Evolutionary conservation across 2,329 filamentous ascomycete genomes (phyloP), one percentile per base, ranked within the genome.

Genomic region (Metarhizium robertsii): DNA sequence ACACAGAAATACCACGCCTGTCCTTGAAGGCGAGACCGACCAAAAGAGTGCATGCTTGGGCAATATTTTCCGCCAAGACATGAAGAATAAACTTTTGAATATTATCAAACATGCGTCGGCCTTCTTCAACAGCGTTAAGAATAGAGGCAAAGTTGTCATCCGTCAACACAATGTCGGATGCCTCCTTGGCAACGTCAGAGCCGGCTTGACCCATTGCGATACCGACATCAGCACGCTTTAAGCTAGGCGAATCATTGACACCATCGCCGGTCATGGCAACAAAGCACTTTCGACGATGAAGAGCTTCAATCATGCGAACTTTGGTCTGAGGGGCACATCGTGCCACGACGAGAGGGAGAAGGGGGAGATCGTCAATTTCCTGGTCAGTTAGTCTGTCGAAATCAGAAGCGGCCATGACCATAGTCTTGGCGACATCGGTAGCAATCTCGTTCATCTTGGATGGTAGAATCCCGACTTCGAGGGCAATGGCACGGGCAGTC

Each of bases 131-230:
- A 3, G 85, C 84, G 55, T 84, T 84, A 30, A 88, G 77, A 52
- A 88, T 88, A 5, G 80, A 84, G 2, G 85, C 83, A 61, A 88
- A 89, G 67, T 88, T 88, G 59, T 88, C 86, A 63, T 88, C 84
- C 0, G 84, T 88, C 40, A 89, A 70, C 25, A 89, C 84, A 69
- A 89, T 88, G 46, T 75, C 79, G 0, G 80, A 78, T 1, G 84
- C 85, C 56, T 85, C 83, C 65, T 88, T 88, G 14, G 85, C 85
- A 3, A 88, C 85, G 61, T 88, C 85, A 8, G 81, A 86, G 6
- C 85, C 85, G 48, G 82, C 78, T 59, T 83, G 74, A 4, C 85
- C 85, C 85, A 87, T 88, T 40, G 84, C 84, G 59, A 87, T 90
- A 56, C 83, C 85, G 2, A 89, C 84, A 63, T 89, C 85, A 1